Evolutionary conservation across 208 protist species (phyloP), one percentile per base, ranked within the genome.

Genomic region (Acanthamoeba rhysodes): DNA sequence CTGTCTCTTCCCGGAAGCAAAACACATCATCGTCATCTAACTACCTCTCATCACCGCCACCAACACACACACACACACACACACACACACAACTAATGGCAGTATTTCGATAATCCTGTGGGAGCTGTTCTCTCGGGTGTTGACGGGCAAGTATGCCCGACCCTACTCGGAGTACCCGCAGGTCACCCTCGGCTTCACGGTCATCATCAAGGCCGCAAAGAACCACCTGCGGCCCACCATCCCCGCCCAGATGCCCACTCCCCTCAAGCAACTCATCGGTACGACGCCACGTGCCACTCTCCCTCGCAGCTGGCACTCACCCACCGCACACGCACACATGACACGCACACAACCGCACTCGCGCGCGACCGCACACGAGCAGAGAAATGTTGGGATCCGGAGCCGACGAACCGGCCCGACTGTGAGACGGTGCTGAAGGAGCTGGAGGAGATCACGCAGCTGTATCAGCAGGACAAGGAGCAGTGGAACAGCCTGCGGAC

Each of bases 151-250:
- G 53, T 90, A 90, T 22, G 53, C 48, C 14, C 48, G 57, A 5
- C 82, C 82, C 7, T 90, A 90, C 82, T 68, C 53, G 27, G 82
- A 90, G 82, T 90, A 68, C 57, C 82, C 82, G 32, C 82, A 90
- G 53, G 53, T 90, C 32, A 90, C 53, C 20, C 82, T 90, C 22
- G 82, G 82, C 82, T 90, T n/a, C 82, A 66, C 74, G 32, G 82
- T 90, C 14, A 90, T 90, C 82, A 90, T 90, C 53, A 90, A 90
- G 82, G 57, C 82, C 9, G 82, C 82, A 50, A 90, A 90, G 82
- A 90, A 66, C n/a, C 45, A 90, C 32, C 82, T 90, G 32, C 48
- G 82, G 45, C 82, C 82, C 9, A 90, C 82, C 29, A 66, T 90
- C 22, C 82, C 82, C 53, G 14, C 27, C 8, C 7, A 14, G 50